phyloP scores from a whole-genome alignment of 2,329 filamentous ascomycete species.

The Ascochyta lentis region DNA sequence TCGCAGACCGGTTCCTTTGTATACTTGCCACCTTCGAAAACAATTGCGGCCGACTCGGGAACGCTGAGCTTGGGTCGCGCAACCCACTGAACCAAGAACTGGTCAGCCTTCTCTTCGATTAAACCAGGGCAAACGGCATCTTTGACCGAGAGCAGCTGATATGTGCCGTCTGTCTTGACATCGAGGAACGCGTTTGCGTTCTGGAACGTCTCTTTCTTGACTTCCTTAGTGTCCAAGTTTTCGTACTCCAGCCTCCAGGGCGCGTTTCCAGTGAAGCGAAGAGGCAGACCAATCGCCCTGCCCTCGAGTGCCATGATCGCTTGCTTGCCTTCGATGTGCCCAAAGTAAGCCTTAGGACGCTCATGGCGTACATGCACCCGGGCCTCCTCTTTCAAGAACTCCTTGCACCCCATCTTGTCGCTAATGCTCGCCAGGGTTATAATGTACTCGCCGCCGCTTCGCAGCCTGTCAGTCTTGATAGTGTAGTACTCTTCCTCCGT shows the following conservation, averaged over 20 bases:
- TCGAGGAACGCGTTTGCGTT: conserved; percentile 71
- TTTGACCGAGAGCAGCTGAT: conserved; percentile 77
- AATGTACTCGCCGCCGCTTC: conserved; percentile 87
- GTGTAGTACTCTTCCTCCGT: conserved; percentile 70
- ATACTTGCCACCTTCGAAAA: conserved; percentile 61
- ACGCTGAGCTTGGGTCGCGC: conserved; percentile 76
- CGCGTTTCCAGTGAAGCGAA: conserved; percentile 83
- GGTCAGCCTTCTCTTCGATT: conserved; percentile 74
- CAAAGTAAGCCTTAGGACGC: conserved; percentile 85
- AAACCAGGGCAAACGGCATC: conserved; percentile 84
- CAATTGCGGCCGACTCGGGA: conserved; percentile 67
- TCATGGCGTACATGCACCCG: conserved; percentile 89
- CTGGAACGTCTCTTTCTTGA: conserved; percentile 57
- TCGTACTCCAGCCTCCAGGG: conserved; percentile 84
- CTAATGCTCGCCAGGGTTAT: conserved; percentile 84
- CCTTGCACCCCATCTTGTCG: conserved; percentile 85
- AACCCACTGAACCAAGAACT: conserved; percentile 85
- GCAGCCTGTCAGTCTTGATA: conserved; percentile 77
- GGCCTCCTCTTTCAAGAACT: conserved; percentile 81
- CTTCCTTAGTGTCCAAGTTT: conserved; percentile 63
- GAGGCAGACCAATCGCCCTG: conserved; percentile 74
- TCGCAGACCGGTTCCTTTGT: conserved; percentile 87
- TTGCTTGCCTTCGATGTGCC: conserved; percentile 80
- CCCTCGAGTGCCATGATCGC: conserved; percentile 78
- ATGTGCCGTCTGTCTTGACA: conserved; percentile 73